Evolutionary conservation across 768 basidiomycete species (phyloP).

Genomic region (Hericium erinaceus): DNA sequence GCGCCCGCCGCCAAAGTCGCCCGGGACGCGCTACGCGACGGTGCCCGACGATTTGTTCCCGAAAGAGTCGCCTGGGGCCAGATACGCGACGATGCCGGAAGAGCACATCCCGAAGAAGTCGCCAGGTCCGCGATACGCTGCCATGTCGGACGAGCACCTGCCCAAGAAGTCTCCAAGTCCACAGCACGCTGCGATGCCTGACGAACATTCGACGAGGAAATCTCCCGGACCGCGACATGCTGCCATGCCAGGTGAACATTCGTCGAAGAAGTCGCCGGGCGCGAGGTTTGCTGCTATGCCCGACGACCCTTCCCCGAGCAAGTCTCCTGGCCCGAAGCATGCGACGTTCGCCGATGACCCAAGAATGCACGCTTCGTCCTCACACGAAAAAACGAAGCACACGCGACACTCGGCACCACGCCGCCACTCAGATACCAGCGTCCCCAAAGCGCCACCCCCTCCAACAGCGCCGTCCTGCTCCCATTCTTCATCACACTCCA

Average conservation of each 20-base stretch:
- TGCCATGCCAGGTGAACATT: neutral
- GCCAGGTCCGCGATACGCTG: neutral
- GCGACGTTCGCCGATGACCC: neutral
- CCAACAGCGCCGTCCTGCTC: neutral
- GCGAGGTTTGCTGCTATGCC: neutral
- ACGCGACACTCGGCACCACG: neutral
- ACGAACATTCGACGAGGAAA: neutral
- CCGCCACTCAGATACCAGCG: neutral
- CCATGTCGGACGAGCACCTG: neutral
- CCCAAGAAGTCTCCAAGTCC: neutral
- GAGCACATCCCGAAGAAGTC: neutral
- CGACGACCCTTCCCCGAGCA: neutral
- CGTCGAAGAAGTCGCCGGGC: neutral
- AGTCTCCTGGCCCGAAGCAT: neutral
- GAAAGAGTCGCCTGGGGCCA: neutral
- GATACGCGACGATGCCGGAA: neutral
- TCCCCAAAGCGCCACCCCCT: neutral
- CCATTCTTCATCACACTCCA: neutral
- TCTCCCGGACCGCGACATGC: neutral
- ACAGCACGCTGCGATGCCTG: neutral
- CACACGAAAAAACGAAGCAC: neutral
- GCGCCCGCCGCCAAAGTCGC: neutral
- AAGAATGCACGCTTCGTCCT: neutral
- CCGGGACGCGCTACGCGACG: neutral
- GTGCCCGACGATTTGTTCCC: neutral